These are phyloP conservation scores for Debaryomyces subglobosus DNA, from an alignment of 1,139 yeast species.

Conservation along the genomic window DNA sequence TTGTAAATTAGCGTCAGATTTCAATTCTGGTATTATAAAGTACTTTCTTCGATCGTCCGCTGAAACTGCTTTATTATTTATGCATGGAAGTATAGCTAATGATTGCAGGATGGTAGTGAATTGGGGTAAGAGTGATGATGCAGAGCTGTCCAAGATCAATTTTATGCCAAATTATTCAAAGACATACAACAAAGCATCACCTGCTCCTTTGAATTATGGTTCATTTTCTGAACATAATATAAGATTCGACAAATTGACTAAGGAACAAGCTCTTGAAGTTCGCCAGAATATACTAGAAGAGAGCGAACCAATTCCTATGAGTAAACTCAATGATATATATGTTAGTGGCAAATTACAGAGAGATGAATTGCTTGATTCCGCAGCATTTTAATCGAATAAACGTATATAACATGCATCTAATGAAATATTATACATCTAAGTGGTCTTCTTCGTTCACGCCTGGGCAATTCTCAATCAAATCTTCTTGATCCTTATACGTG, in stretches of 20 bases:
- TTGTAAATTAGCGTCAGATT: constrained; percentile 25
- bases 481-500: constrained; percentile 18
- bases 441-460: constrained; percentile 21
- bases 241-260: constrained; percentile 22
- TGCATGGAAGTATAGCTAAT: constrained; percentile 36
- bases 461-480: constrained; percentile 26
- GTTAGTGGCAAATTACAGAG: constrained; percentile 18
- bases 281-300: constrained; percentile 18
- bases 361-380: constrained; percentile 18
- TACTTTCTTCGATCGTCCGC: constrained; percentile 39
- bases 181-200: constrained; percentile 17
- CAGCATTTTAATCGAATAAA: constrained; percentile 4
- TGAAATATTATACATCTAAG: constrained; percentile 1
- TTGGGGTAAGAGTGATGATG: constrained; percentile 34
- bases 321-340: constrained; percentile 21
- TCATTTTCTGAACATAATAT: constrained; percentile 13
- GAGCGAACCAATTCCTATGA: constrained; percentile 22
- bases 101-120: constrained; percentile 33
- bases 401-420: not conserved
- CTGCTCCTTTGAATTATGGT: constrained; percentile 26
- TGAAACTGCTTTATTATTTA: constrained; percentile 35
- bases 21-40: constrained; percentile 28
- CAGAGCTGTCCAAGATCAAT: constrained; percentile 11
- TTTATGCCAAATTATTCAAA: constrained; percentile 11
- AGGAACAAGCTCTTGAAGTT: constrained; percentile 15